A percentile compares a stretch with the other conserved stretches of the same genome.
Evolutionary conservation across 345 rosid genomes (phyloP).

Genomic region (Viola odorata): DNA sequence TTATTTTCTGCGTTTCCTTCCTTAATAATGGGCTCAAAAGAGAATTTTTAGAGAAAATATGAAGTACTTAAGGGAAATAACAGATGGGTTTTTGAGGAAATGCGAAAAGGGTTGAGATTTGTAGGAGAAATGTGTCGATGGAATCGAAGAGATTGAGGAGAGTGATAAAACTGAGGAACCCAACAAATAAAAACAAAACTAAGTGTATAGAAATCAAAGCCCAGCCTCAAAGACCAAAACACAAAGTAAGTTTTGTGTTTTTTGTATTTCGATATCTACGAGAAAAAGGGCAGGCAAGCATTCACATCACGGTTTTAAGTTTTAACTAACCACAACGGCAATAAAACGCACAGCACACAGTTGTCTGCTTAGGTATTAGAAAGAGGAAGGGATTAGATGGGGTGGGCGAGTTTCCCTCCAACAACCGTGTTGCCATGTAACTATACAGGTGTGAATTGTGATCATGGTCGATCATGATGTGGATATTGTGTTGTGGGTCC

Average conservation of each 20-base stretch:
- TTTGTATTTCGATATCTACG: conserved; percentile 13
- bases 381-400: too few species aligned
- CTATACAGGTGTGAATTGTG: background rate
- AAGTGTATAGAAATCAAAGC: background rate
- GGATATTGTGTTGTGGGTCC: background rate
- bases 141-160: conserved; percentile 19
- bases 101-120: background rate
- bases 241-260: too few species aligned
- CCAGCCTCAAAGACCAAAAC: background rate
- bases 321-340: conserved; percentile 4
- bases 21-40: background rate
- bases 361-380: background rate
- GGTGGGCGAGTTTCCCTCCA: background rate
- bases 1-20: conserved; percentile 7
- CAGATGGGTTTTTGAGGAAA: background rate
- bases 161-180: conserved; percentile 16
- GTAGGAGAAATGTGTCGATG: conserved; percentile 27
- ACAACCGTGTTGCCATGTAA: background rate
- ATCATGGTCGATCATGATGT: background rate
- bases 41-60: background rate
- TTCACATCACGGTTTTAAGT: background rate
- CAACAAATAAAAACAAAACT: background rate
- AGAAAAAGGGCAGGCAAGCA: background rate
- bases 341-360: background rate
- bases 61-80: background rate